These are phyloP conservation scores for Basipetospora chlamydospora DNA, from an alignment of 2,329 filamentous ascomycete species.

Conservation along the genomic window DNA sequence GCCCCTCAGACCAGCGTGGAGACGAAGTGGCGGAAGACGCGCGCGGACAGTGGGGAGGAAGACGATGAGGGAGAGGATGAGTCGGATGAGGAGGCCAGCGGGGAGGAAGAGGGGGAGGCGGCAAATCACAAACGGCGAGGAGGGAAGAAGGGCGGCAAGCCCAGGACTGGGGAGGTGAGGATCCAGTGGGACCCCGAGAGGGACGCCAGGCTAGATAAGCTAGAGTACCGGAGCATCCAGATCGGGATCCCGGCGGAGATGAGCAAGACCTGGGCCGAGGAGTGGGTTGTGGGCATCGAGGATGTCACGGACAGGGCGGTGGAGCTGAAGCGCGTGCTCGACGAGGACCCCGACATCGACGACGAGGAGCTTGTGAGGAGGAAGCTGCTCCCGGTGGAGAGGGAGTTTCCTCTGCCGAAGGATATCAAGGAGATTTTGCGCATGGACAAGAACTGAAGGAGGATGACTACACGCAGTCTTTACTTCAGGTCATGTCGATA, in stretches of 20 bases:
- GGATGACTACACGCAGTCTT: no score
- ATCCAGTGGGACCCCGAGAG: conserved; percentile 53
- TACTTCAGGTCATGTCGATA: no score
- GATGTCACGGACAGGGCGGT: conserved; percentile 42
- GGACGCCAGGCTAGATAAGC: conserved; percentile 24
- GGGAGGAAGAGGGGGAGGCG: no score
- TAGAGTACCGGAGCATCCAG: conserved; percentile 43
- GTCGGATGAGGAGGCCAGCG: no score
- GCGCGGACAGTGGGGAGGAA: no score
- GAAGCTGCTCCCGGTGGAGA: conserved; percentile 30
- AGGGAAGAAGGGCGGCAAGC: no score
- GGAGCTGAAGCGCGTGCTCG: conserved; percentile 29
- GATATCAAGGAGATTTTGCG: conserved; percentile 17
- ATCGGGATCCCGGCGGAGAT: conserved; percentile 39
- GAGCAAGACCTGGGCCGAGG: conserved; percentile 28
- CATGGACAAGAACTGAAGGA: conserved; percentile 19
- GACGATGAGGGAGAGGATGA: no score
- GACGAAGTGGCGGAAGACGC: no score
- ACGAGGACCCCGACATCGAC: conserved; percentile 20
- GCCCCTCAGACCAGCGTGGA: no score
- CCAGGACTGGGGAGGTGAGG: conserved; percentile 22
- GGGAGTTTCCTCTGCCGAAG: conserved; percentile 24
- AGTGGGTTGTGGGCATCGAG: conserved; percentile 38
- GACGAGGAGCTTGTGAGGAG: conserved; percentile 20
- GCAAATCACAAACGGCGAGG: no score